Base-by-base conservation (phyloP, 2,329 filamentous ascomycete genomes). In the Blastomyces parvus region DNA sequence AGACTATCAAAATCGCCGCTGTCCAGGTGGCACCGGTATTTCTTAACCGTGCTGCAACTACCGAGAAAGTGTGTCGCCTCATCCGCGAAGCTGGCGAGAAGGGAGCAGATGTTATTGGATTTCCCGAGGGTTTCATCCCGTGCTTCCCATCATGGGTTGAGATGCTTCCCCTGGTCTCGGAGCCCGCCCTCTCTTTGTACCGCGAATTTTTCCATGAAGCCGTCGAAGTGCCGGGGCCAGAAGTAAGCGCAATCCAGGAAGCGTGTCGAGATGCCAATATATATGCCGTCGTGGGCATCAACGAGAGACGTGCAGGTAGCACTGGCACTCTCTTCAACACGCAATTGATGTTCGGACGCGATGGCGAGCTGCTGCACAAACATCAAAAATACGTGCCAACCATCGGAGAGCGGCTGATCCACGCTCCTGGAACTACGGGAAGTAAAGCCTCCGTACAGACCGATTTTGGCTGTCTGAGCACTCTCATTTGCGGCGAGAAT, bases 351-450 rank as follows among this genome's bases (percentile, higher is more conserved):
- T 56, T 62, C 22, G 50, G 50, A 5, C 60, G 52, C 38, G n/a
- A 62, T 53, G 61, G 61, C 19, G 40, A 48, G 50, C 38, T 62
- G n/a, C 40, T 62, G 33, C 61, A 62, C 22, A 62, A 62, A 40
- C 61, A 62, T 58, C 61, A 58, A 25, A 58, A 62, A 22, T 62
- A 62, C 38, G 52, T 62, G 19, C 61, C 61, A 22, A 62, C 61
- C 4, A 17, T 62, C 17, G 61, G 61, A 19, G 61, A 62, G 38
- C 38, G 52, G 13, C 53, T 62, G 25, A 46, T 62, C 7, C 61
- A 62, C 52, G 61, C 52, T 4, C 61, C 61, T 5, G 52, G 52
- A n/a, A 58, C 61, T 9, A 62, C 61, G 22, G 61, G 61, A 7
- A 62, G 52, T 22, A 62, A 62, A 48, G 38, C 61, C 1, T 57